phyloP scores from a whole-genome alignment of 164 flowering plant species.

The Pachysandra terminalis region DNA sequence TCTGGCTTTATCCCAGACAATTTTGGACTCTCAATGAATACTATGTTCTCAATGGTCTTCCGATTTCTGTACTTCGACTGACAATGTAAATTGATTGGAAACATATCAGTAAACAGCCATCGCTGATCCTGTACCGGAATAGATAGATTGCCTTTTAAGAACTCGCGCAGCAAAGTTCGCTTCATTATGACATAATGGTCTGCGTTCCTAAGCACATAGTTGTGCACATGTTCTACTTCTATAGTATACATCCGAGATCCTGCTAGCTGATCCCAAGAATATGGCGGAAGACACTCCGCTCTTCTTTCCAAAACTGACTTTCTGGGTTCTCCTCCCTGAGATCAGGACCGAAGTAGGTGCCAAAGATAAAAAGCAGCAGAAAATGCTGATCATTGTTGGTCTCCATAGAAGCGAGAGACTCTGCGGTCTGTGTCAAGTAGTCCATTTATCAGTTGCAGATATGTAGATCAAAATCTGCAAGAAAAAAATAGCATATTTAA shows the following conservation, averaged over 20 bases:
- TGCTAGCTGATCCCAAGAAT: slow-evolving; percentile 33
- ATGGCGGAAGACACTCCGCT: slow-evolving; percentile 41
- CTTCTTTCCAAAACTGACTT: slow-evolving; percentile 45
- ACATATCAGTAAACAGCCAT: slow-evolving; percentile 46
- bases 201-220: slow-evolving; percentile 41
- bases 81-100: slow-evolving; percentile 40
- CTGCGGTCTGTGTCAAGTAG: too few relatives aligned
- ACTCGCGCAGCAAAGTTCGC: slow-evolving; percentile 26
- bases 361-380: slow-evolving; percentile 46
- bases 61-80: slow-evolving; percentile 17
- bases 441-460: too few relatives aligned
- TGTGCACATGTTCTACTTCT: slow-evolving; percentile 38
- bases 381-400: slow-evolving; percentile 42
- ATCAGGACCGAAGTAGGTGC: slow-evolving; percentile 62
- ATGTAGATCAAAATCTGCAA: too few relatives aligned
- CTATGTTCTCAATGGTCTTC: slow-evolving; percentile 33
- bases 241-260: slow-evolving; percentile 33
- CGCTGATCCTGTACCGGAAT: slow-evolving; percentile 13
- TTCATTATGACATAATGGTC: slow-evolving; percentile 31
- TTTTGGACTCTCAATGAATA: slow-evolving; percentile 40
- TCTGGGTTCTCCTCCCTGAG: slow-evolving; percentile 26
- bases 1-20: slow-evolving; percentile 24
- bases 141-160: slow-evolving; percentile 33
- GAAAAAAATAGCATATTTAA: too few relatives aligned
- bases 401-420: not conserved